phyloP scores from a whole-genome alignment of 306 rosid genomes.

The Malus fusca region DNA sequence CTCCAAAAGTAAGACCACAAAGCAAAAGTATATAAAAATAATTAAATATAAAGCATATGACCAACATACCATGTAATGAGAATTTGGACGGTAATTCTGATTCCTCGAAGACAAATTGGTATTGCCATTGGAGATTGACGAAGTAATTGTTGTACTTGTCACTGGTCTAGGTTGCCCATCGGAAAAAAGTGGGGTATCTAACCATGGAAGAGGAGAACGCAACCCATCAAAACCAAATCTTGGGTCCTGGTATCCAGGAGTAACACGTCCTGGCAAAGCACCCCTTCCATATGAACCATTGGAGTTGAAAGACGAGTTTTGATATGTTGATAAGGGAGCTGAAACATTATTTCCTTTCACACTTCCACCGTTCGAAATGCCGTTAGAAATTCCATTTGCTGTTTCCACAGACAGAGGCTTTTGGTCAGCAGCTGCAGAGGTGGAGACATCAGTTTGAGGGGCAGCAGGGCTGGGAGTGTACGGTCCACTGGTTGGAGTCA shows the following conservation, averaged over 20 bases:
- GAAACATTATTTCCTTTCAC: slow-evolving; percentile 49
- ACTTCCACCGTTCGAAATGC: slow-evolving; percentile 38
- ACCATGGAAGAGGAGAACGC: slow-evolving; percentile 56
- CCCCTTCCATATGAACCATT: slow-evolving; percentile 40
- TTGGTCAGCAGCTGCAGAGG: slow-evolving; percentile 64
- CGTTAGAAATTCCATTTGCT: slow-evolving; percentile 53
- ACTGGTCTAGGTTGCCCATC: slow-evolving; percentile 85
- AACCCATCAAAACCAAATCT: slow-evolving; percentile 60
- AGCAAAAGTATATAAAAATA: background rate
- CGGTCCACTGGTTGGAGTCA: slow-evolving; percentile 72
- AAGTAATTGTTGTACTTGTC: slow-evolving; percentile 38
- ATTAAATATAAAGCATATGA: background rate
- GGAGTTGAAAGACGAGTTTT: slow-evolving; percentile 30
- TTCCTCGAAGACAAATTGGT: slow-evolving; percentile 49
- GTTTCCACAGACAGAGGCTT: slow-evolving; percentile 63
- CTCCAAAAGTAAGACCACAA: background rate
- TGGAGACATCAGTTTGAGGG: slow-evolving; percentile 55
- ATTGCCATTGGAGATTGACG: slow-evolving; percentile 53
- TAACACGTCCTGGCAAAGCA: slow-evolving; percentile 49
- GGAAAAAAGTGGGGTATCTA: slow-evolving; percentile 61
- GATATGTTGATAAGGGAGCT: slow-evolving; percentile 28
- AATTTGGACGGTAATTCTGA: slow-evolving; percentile 62
- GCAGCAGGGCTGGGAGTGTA: slow-evolving; percentile 40
- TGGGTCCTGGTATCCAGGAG: slow-evolving; percentile 81
- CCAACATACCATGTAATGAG: slow-evolving; percentile 63